Base-by-base conservation (phyloP, 768 basidiomycete genomes). In the Mycena albidolilacea region DNA sequence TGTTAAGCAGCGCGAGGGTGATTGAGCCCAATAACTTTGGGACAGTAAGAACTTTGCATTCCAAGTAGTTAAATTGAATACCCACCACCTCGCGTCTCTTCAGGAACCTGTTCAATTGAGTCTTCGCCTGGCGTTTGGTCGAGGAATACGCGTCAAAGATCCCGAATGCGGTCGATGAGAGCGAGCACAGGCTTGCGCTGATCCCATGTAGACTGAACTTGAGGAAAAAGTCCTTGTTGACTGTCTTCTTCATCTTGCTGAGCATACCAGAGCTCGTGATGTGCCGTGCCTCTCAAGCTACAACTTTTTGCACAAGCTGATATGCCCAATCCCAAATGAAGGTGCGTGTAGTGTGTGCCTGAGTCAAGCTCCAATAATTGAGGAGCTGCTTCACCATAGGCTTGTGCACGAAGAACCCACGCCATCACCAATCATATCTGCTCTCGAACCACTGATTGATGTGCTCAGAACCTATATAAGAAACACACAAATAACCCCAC, bases 161-260 rank as follows among this genome's bases (percentile, higher is more conserved):
- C 0, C 39, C 52, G 17, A 66, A 66, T 9, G 54, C 64, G 0
- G 64, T 55, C 1, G 41, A 54, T 0, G 64, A 39, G 1, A 66
- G 38, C 0, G n/a, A 38, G 12, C 54, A 54, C 9, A 66, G 52
- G 11, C 46, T 41, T 17, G 1, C 10, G 52, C 39, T 57, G 4
- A 66, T n/a, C 8, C 41, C 39, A 0, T 21, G 21, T 3, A 66
- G 50, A 30, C 54, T 66, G 39, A 39, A 66, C 7, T 43, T 57
- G 10, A 66, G 19, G 52, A 66, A 66, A 54, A 66, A 66, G n/a
- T 66, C 39, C 54, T 66, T 41, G 14, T 66, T 66, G n/a, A 66
- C 54, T 0, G 41, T 57, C 64, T 55, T 66, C 38, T 66, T 66
- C 4, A 19, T n/a, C 35, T 66, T 66, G 52, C 52, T 66, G n/a